These are phyloP conservation scores for Exophiala aquamarina DNA, from an alignment of 2,329 filamentous ascomycete species.

Conservation along the genomic window DNA sequence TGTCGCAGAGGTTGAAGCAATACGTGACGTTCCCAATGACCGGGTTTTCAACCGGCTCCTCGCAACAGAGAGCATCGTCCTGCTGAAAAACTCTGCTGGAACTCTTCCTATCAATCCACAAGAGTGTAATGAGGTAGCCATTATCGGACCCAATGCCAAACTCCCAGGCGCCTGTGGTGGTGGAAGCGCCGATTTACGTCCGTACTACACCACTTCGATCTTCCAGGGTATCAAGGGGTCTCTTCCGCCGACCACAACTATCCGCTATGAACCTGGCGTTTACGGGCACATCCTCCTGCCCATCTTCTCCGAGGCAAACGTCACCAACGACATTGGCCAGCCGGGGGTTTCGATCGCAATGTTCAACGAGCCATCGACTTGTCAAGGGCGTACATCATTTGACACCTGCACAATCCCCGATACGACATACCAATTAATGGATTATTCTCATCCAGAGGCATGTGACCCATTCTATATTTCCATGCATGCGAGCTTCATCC, in stretches of 20 bases:
- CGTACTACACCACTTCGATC: slow-evolving; percentile 44
- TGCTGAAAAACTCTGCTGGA: slow-evolving; percentile 68
- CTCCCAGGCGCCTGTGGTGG: slow-evolving; percentile 55
- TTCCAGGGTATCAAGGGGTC: slow-evolving; percentile 40
- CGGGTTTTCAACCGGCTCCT: slow-evolving; percentile 65
- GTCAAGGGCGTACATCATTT: background rate
- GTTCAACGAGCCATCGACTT: background rate
- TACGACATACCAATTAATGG: background rate
- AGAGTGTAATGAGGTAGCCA: slow-evolving; percentile 38
- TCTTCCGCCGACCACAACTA: background rate
- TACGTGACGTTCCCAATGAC: slow-evolving; percentile 58
- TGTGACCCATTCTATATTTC: background rate
- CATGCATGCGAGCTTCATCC: background rate
- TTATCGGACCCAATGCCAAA: slow-evolving; percentile 57
- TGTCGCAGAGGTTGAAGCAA: slow-evolving; percentile 38
- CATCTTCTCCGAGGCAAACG: slow-evolving; percentile 21
- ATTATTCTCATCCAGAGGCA: background rate
- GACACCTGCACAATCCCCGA: background rate
- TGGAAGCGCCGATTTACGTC: slow-evolving; percentile 57
- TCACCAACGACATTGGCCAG: background rate
- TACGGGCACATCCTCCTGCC: background rate
- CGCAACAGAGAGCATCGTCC: slow-evolving; percentile 67
- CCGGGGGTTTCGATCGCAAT: background rate
- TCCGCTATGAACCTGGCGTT: background rate
- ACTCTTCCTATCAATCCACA: slow-evolving; percentile 54